Conservation (phyloP, 1,284 basidiomycete species). For the Sporisorium exsertum region DNA sequence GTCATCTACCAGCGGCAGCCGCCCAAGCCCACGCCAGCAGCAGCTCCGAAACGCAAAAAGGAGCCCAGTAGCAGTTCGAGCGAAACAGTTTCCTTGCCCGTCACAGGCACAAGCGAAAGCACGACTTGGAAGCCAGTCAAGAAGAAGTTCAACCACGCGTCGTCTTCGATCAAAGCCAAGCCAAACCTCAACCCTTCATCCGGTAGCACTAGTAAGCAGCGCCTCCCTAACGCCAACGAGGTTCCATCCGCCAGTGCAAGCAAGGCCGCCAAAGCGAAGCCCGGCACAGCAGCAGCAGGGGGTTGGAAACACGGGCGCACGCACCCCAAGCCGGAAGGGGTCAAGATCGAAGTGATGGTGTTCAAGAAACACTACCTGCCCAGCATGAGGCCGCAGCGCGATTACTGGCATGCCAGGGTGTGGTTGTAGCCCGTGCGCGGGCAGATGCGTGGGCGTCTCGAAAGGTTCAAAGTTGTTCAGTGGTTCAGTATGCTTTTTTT, state of each 20-base stretch:
- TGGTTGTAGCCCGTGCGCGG: not conserved
- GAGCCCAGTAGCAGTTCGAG: not conserved
- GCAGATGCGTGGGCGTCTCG: too few relatives aligned
- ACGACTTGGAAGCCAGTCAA: constrained; percentile 1
- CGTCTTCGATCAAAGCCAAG: not conserved
- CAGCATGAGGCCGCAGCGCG: constrained; percentile 23
- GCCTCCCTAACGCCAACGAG: too few relatives aligned
- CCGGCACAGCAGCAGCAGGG: not conserved
- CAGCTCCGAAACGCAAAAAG: constrained; percentile 5
- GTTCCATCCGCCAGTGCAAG: not conserved
- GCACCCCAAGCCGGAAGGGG: not conserved
- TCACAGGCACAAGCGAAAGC: not conserved
- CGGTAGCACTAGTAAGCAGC: not conserved
- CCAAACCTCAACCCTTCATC: too few relatives aligned
- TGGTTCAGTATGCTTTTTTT: too few relatives aligned
- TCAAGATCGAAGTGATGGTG: constrained; percentile 25
- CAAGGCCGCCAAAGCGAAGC: not conserved
- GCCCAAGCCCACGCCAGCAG: not conserved
- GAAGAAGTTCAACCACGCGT: not conserved
- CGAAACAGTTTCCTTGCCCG: not conserved
- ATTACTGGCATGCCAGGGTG: constrained; percentile 23
- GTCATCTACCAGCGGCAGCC: not conserved
- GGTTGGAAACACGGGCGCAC: too few relatives aligned
- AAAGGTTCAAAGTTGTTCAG: too few relatives aligned
- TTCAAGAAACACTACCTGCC: constrained; percentile 27